Conservation (phyloP, 2,329 filamentous ascomycete species). For the Ceratocystis alfenasii region DNA sequence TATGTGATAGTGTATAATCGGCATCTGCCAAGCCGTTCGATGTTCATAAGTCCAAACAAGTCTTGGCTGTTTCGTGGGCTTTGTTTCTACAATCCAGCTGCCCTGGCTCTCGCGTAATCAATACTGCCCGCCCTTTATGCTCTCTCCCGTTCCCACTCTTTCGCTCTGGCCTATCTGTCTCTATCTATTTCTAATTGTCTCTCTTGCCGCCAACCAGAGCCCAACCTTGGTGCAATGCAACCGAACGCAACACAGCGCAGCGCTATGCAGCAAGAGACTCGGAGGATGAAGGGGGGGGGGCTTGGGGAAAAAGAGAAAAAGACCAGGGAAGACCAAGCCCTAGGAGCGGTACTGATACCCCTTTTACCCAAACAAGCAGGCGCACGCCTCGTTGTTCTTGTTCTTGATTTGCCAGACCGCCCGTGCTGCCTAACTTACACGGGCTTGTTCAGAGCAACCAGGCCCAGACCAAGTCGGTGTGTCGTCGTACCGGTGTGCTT, state of each 20-base stretch:
- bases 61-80: not conserved
- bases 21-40: conserved; percentile 5
- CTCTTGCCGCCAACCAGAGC: not conserved
- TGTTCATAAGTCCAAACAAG: not conserved
- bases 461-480: too few species aligned
- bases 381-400: not conserved
- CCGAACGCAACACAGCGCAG: too few species aligned
- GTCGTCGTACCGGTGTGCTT: too few species aligned
- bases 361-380: conserved; percentile 13
- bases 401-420: not conserved
- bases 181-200: not conserved
- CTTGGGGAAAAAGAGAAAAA: not conserved
- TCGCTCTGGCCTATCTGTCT: not conserved
- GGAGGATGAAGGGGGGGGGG: too few species aligned
- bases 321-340: not conserved
- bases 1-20: not conserved
- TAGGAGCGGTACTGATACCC: conserved; percentile 4
- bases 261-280: too few species aligned
- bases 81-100: too few species aligned
- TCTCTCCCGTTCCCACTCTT: not conserved
- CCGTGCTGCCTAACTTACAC: too few species aligned
- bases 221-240: too few species aligned
- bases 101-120: not conserved
- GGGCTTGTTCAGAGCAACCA: too few species aligned
- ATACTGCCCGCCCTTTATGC: not conserved